Evolutionary conservation across 2,329 filamentous ascomycete genomes (phyloP).

Genomic region (Diaporthe citriasiana): DNA sequence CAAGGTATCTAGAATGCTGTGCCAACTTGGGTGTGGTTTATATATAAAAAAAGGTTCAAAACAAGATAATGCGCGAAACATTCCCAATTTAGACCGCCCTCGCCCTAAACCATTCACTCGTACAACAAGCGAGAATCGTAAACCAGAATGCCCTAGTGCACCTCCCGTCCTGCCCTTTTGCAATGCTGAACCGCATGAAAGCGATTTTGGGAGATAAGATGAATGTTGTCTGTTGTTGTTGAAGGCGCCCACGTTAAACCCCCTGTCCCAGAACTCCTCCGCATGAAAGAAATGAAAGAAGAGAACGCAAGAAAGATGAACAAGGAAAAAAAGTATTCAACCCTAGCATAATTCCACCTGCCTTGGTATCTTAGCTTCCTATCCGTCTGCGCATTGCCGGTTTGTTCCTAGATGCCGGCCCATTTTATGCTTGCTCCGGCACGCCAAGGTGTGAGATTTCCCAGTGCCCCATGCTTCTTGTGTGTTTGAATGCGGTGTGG

Average conservation of each 20-base stretch:
- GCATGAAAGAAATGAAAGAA: constrained; percentile 16
- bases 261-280: constrained; percentile 30
- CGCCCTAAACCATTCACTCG: constrained; percentile 20
- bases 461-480: constrained; percentile 25
- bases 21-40: constrained; percentile 34
- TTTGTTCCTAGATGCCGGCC: constrained; percentile 33
- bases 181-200: constrained; percentile 23
- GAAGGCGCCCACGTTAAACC: constrained; percentile 2
- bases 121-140: constrained; percentile 24
- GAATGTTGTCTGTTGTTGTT: constrained; percentile 23
- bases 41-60: constrained; percentile 3
- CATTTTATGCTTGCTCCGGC: constrained; percentile 31
- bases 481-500: constrained; percentile 29
- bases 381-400: constrained; percentile 29
- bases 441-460: constrained; percentile 34
- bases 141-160: constrained; percentile 29
- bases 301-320: background rate
- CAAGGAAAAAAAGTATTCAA: background rate
- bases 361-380: constrained; percentile 35
- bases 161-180: constrained; percentile 25
- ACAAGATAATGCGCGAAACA: constrained; percentile 19
- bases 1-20: constrained; percentile 33
- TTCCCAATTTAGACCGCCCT: constrained; percentile 28
- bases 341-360: constrained; percentile 26
- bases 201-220: constrained; percentile 22